Percentiles rank a stretch among this genome's conserved stretches.
These are phyloP conservation scores for Fusarium anthophilum DNA, from an alignment of 2,329 filamentous ascomycete species.

Conservation along the genomic window DNA sequence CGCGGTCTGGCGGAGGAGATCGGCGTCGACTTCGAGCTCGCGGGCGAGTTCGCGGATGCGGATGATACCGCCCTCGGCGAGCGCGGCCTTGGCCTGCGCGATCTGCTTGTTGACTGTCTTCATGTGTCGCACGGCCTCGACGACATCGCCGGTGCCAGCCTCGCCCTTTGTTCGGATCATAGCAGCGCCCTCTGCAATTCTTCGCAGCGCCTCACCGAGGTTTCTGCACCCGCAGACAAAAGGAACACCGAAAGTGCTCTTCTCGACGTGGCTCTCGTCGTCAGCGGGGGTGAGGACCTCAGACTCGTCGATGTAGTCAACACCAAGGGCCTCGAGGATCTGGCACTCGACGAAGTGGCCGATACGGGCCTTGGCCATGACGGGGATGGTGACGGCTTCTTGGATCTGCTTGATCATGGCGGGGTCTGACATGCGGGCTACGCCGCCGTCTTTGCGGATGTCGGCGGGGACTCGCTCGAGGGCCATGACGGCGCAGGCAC, in stretches of 20 bases:
- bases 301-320: conserved; percentile 98
- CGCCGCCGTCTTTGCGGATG: conserved; percentile 90
- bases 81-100: conserved; percentile 78
- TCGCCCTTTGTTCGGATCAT: conserved; percentile 99
- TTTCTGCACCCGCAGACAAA: conserved; percentile 98
- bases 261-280: conserved; percentile 89
- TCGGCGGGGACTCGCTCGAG: conserved; percentile 97
- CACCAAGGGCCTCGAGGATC: conserved; percentile 93
- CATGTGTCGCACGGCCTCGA: conserved; percentile 97
- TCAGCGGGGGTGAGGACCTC: conserved; percentile 98
- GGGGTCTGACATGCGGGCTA: conserved; percentile 96
- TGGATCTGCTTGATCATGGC: conserved; percentile 96
- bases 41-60: conserved; percentile 77
- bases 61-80: conserved; percentile 63
- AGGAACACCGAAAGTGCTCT: conserved; percentile 81
- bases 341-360: conserved; percentile 98
- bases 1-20: conserved; percentile 85
- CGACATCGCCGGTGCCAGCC: conserved; percentile 95
- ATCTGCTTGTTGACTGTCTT: conserved; percentile 89
- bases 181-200: conserved; percentile 92
- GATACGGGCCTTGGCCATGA: conserved; percentile 99
- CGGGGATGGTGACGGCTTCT: conserved; percentile 92
- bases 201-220: conserved; percentile 89
- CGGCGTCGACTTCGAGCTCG: conserved; percentile 80
- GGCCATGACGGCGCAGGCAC: conserved; percentile 97